Evolutionary conservation across 1,284 basidiomycete genomes (phyloP).

Genomic region (Leccinum fallax): DNA sequence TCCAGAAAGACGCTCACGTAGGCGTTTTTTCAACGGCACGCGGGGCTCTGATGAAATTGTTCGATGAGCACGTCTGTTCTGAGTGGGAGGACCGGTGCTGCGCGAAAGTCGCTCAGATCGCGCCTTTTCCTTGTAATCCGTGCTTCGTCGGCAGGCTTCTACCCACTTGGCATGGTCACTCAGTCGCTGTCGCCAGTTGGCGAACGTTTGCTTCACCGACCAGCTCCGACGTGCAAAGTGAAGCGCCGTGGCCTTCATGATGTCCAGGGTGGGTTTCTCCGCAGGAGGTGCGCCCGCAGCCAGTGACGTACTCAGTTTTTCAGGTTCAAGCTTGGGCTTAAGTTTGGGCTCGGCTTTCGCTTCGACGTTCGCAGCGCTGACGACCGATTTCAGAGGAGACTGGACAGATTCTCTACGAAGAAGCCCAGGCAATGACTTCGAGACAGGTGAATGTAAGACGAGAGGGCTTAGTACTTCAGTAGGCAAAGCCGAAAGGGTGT

Average conservation of each 20-base stretch:
- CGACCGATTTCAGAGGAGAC: slow-evolving; percentile 29
- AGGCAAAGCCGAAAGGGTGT: slow-evolving; percentile 27
- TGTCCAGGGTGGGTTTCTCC: slow-evolving; percentile 22
- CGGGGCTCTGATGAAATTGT: slow-evolving; percentile 25
- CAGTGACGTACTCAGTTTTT: slow-evolving; percentile 10
- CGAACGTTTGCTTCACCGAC: slow-evolving; percentile 36
- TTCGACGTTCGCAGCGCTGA: slow-evolving; percentile 16
- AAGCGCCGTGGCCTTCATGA: slow-evolving; percentile 38
- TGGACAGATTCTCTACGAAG: slow-evolving; percentile 28
- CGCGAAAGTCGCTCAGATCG: slow-evolving; percentile 42
- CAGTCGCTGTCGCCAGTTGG: slow-evolving; percentile 41
- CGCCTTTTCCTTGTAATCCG: slow-evolving; percentile 58
- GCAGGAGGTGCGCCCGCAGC: not conserved
- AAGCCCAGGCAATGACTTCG: slow-evolving; percentile 19
- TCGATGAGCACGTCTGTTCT: slow-evolving; percentile 4
- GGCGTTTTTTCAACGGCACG: slow-evolving; percentile 49
- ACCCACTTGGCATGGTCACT: slow-evolving; percentile 52
- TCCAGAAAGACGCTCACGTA: slow-evolving; percentile 48
- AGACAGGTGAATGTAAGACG: slow-evolving; percentile 41
- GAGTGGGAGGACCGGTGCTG: slow-evolving; percentile 17
- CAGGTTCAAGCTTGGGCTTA: not conserved
- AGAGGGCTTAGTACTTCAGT: slow-evolving; percentile 54
- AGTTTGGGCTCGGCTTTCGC: slow-evolving; percentile 2
- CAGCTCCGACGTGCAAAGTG: slow-evolving; percentile 40
- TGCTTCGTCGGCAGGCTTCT: slow-evolving; percentile 60